Base-by-base conservation (phyloP, 352 stramenopile species). In the Albugo laibachii region DNA sequence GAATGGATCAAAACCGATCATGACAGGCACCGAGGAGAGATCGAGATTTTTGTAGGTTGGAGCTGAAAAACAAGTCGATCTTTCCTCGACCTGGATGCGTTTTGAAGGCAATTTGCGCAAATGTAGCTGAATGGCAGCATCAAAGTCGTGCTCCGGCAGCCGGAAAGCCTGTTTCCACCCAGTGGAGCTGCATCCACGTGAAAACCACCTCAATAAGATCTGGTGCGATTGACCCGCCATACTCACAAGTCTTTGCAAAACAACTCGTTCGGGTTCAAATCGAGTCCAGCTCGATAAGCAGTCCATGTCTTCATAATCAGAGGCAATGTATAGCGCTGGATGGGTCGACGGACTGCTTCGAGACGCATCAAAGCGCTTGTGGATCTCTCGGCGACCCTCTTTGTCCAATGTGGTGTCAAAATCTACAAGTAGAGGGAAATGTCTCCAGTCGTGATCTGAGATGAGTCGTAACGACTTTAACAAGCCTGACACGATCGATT, bases 31-130 rank as follows among this genome's bases (percentile, higher is more conserved):
- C 0, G 59, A 48, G 10, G 70, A 67, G 31, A 82, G 54, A 48
- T 80, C 61, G 70, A 87, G 85, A 61, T 91, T 91, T 62, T 87
- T 91, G 66, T 87, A 91, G 49, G 85, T 72, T 4, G 75, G 61
- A 19, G 69, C 52, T 5, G 73, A 63, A 46, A 82, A 87, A 42
- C 72, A 58, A 15, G 78, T 67, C 48, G 80, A 83, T 57, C 79
- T 83, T 54, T 64, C 58, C 31, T 57, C 54, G 4, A 47, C 36
- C 50, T 65, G 63, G 52, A 83, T 76, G 41, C 66, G 66, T 58
- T 81, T 82, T 14, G 66, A 69, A 11, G 70, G 77, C 40, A 83
- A 46, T 21, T 67, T 72, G 1, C 75, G 65, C 0, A 50, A 62
- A 5, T 61, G 59, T 14, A 89, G 58, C 47, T 66, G 38, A 1